Evolutionary conservation across 164 flowering plant species (phyloP).

Genomic region (Buxus sempervirens): DNA sequence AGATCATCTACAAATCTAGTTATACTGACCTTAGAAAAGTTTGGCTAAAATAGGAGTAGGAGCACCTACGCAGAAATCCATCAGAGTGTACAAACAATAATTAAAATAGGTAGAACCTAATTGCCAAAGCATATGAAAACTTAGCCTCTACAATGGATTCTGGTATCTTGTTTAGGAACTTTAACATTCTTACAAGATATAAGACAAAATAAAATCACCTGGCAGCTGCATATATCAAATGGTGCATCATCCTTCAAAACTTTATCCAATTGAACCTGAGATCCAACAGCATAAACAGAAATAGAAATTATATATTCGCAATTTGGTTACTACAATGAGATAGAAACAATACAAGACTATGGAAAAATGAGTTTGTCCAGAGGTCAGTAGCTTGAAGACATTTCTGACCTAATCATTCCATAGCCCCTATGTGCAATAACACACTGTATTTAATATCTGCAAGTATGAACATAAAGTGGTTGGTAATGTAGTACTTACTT

Average conservation of each 20-base stretch:
- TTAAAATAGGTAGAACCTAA: neutral
- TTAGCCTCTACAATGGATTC: neutral
- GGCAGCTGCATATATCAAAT: constrained; percentile 95
- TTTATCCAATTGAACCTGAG: constrained; percentile 71
- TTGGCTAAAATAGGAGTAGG: too few species aligned
- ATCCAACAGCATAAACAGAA: constrained; percentile 12
- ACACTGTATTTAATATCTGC: constrained; percentile 1
- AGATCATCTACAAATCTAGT: neutral
- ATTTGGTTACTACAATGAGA: neutral
- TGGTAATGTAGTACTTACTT: neutral
- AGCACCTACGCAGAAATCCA: neutral
- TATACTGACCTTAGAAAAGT: too few species aligned
- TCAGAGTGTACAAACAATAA: neutral
- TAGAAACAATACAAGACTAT: neutral
- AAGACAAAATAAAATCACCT: constrained; percentile 42
- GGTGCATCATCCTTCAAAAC: constrained; percentile 89
- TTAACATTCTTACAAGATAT: neutral
- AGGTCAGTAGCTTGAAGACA: neutral
- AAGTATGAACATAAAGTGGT: neutral
- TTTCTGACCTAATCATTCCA: constrained; percentile 2
- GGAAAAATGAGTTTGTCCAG: neutral
- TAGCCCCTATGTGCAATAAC: neutral
- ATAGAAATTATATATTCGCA: neutral
- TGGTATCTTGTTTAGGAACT: neutral
- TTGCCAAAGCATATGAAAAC: neutral